These are phyloP conservation scores for Phytophthora sp. DNA, from an alignment of 352 stramenopile species.

Conservation along the genomic window DNA sequence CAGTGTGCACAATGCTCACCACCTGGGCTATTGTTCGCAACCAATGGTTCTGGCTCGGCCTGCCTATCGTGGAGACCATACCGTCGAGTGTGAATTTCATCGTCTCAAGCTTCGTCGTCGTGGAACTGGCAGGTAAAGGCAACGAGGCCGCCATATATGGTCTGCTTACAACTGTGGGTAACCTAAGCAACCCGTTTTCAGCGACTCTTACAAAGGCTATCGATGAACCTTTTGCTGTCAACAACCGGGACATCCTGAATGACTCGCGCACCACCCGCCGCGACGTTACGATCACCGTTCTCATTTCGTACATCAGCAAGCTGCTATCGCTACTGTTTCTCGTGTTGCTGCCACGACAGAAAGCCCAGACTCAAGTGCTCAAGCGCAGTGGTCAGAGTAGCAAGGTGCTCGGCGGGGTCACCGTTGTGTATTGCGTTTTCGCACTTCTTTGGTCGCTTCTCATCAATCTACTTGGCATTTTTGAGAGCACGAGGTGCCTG, in stretches of 20 bases:
- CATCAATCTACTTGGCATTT: constrained; percentile 45
- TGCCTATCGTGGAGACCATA: constrained; percentile 40
- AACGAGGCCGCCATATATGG: constrained; percentile 53
- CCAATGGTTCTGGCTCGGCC: constrained; percentile 50
- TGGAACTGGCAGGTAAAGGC: constrained; percentile 51
- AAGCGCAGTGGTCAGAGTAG: constrained; percentile 25
- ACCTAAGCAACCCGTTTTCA: constrained; percentile 50
- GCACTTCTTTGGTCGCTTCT: constrained; percentile 46
- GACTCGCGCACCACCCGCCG: constrained; percentile 35
- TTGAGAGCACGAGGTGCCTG: constrained; percentile 42
- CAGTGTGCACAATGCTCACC: constrained; percentile 38
- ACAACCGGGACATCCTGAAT: constrained; percentile 40
- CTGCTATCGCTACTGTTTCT: constrained; percentile 43
- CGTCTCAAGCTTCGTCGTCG: constrained; percentile 46
- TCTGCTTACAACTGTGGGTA: constrained; percentile 46
- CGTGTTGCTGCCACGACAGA: constrained; percentile 44
- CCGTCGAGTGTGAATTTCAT: constrained; percentile 47
- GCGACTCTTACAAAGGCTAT: constrained; percentile 44
- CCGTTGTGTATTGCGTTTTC: constrained; percentile 38
- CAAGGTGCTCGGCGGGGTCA: constrained; percentile 31
- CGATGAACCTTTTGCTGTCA: constrained; percentile 36
- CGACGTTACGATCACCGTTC: constrained; percentile 40
- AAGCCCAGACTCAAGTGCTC: constrained; percentile 34
- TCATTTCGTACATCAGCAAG: constrained; percentile 48
- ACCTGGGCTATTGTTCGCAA: constrained; percentile 44